A percentile compares a stretch with the other conserved stretches of the same genome.
Conservation (phyloP, 2,329 filamentous ascomycete genomes). For the Grosmannia huntii region DNA sequence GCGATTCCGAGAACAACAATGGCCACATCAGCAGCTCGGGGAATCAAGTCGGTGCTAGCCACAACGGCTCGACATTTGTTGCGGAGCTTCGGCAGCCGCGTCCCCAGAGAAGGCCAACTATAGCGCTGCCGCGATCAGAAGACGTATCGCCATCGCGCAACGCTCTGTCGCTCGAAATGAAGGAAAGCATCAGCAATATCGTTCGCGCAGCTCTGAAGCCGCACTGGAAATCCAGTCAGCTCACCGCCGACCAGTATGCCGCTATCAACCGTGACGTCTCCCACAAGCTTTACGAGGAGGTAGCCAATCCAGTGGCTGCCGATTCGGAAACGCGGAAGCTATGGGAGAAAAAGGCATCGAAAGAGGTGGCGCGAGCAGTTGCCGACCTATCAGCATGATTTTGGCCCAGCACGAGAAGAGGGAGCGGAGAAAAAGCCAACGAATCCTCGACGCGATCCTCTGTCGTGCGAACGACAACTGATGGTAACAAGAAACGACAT, state of each 20-base stretch:
- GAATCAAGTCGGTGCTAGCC: slow-evolving; percentile 21
- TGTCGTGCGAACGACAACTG: neutral
- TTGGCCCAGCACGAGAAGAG: slow-evolving; percentile 49
- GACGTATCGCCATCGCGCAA: slow-evolving; percentile 57
- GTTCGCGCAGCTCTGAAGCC: slow-evolving; percentile 74
- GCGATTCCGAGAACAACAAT: slow-evolving; percentile 20
- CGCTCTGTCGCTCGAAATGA: slow-evolving; percentile 63
- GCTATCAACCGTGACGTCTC: slow-evolving; percentile 85
- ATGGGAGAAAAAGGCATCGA: slow-evolving; percentile 64
- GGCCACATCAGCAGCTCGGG: neutral
- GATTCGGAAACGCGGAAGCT: slow-evolving; percentile 52
- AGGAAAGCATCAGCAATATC: slow-evolving; percentile 79
- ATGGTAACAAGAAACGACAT: slow-evolving; percentile 9
- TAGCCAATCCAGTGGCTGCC: slow-evolving; percentile 41
- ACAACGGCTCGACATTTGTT: slow-evolving; percentile 17
- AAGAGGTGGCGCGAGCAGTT: slow-evolving; percentile 69
- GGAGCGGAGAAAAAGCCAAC: slow-evolving; percentile 56
- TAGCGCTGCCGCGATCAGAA: slow-evolving; percentile 34
- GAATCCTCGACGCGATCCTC: slow-evolving; percentile 11
- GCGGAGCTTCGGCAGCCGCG: slow-evolving; percentile 41
- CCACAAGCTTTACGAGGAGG: slow-evolving; percentile 69
- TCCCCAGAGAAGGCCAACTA: slow-evolving; percentile 30
- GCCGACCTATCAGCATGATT: slow-evolving; percentile 36
- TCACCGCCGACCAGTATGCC: slow-evolving; percentile 84
- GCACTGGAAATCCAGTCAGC: slow-evolving; percentile 63